Conservation (phyloP, 371 early-diverging fungal species). For the Circinella minor region DNA sequence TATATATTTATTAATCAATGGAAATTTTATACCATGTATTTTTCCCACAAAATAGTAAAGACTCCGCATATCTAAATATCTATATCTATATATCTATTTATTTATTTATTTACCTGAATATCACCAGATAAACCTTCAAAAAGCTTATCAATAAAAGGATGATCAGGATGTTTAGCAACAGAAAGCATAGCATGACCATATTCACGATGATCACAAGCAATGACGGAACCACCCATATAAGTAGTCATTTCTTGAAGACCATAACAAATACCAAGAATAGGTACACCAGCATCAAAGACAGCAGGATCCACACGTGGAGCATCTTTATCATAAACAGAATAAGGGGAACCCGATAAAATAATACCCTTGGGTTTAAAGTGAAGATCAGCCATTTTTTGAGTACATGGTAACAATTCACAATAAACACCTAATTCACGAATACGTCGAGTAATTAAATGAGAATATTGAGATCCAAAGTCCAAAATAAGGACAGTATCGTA, state of each 20-base stretch:
- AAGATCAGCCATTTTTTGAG: constrained; percentile 90
- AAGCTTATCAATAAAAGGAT: constrained; percentile 69
- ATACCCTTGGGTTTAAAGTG: constrained; percentile 96
- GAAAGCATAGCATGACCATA: constrained; percentile 90
- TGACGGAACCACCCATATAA: constrained; percentile 87
- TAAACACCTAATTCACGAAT: constrained; percentile 96
- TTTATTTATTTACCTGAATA: constrained; percentile 43
- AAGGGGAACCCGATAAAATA: constrained; percentile 95
- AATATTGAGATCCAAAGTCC: constrained; percentile 98
- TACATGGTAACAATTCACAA: constrained; percentile 97
- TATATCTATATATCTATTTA: background rate
- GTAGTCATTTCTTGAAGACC: constrained; percentile 95
- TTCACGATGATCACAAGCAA: constrained; percentile 89
- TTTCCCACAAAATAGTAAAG: background rate
- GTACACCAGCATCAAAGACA: constrained; percentile 88
- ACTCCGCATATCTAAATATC: background rate
- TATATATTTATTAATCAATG: background rate
- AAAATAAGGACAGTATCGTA: constrained; percentile 97
- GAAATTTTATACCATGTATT: too few species aligned
- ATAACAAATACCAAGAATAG: constrained; percentile 97
- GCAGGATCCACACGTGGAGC: constrained; percentile 94
- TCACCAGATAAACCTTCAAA: constrained; percentile 78
- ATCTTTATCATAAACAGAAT: constrained; percentile 94
- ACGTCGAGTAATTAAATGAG: constrained; percentile 96
- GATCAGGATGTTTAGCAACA: constrained; percentile 63